Conservation (phyloP, 148 eudicot species). For the Silene latifolia region DNA sequence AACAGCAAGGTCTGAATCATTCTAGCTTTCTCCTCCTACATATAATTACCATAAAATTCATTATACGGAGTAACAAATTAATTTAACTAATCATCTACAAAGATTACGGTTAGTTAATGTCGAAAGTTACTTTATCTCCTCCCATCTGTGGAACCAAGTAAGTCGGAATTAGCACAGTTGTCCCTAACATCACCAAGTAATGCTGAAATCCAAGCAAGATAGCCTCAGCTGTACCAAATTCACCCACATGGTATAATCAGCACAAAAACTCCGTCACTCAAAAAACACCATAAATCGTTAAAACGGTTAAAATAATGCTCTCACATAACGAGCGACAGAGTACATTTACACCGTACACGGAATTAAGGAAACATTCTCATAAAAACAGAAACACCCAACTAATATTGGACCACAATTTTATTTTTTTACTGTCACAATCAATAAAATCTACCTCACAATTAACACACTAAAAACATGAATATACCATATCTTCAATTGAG, state of each 20-base stretch:
- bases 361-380: neutral
- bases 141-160: conserved; percentile 83
- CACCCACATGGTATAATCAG: conserved; percentile 20
- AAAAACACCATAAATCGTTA: too few species aligned
- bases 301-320: too few species aligned
- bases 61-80: neutral
- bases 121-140: conserved; percentile 59
- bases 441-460: conserved; percentile 10
- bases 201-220: conserved; percentile 84
- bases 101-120: neutral
- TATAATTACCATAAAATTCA: conserved; percentile 9
- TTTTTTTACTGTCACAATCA: conserved; percentile 18
- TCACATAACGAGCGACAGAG: too few species aligned
- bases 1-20: conserved; percentile 79
- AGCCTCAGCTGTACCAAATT: conserved; percentile 62
- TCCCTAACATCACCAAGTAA: conserved; percentile 87
- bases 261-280: neutral
- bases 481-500: conserved; percentile 23
- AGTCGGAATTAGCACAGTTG: conserved; percentile 80
- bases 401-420: neutral
- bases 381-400: neutral
- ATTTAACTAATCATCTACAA: neutral
- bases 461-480: conserved; percentile 8
- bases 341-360: neutral
- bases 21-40: conserved; percentile 71